Evolutionary conservation across 148 eudicot species (phyloP), one percentile per base, ranked within the genome.

Genomic region (Spergularia marina): DNA sequence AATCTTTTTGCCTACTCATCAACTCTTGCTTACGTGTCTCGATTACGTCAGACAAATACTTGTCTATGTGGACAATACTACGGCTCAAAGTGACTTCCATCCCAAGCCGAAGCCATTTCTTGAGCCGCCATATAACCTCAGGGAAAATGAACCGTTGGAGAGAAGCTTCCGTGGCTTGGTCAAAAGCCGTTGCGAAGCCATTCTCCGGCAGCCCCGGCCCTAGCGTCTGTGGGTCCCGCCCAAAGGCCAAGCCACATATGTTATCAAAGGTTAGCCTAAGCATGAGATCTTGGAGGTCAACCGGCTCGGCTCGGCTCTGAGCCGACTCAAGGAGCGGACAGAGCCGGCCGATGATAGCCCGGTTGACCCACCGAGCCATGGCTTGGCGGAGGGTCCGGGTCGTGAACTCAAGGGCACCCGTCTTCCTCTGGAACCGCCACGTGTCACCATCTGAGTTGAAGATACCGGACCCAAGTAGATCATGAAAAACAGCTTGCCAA

Each of bases 371-470:
- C 73, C 94, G 77, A 59, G 89, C 98, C 98, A 93, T 93, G 74
- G 97, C 98, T 25, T 89, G 97, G 4, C 92, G 90, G n/a, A 93
- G 87, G 2, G 97, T 93, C 51, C 98, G 80, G 3, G 98, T 93
- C 0, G 98, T 93, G 84, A 93, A 93, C 90, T 93, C 98, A 12
- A 93, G 89, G 1, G 98, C 98, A 20, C 97, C 97, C 0, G 98
- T 93, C 83, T 91, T 93, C 76, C 98, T 77, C 76, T 93, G 98
- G 66, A 93, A 86, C 0, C 87, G 88, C 98, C 98, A 93, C 71
- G 97, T 91, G 76, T 91, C 94, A n/a, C 98, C 97, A 51, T 93
- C 98, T 0, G 98, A 91, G 60, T 93, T 93, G 77, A 93, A 93
- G 53, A 93, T 93, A 57, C 98, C 98, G 30, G 82, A 78, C 52